Conservation (phyloP, 2,329 filamentous ascomycete species). For the Phoma sp. region DNA sequence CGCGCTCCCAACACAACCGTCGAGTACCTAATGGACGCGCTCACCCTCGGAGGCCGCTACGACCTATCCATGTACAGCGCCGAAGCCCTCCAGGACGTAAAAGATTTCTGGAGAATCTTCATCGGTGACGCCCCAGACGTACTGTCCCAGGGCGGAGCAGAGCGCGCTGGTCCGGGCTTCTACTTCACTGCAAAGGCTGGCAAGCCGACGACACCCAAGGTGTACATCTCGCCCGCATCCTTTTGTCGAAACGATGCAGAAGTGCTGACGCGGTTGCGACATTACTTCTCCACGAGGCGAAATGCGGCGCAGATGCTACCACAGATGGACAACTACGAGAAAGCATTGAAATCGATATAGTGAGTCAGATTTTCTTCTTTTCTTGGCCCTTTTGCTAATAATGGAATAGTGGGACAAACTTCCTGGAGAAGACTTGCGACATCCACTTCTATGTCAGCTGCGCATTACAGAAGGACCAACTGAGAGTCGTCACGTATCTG, state of each 20-base stretch:
- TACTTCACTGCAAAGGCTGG: conserved; percentile 20
- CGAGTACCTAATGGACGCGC: conserved; percentile 21
- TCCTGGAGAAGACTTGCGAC: conserved; percentile 6
- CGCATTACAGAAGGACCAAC: conserved; percentile 10
- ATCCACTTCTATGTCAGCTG: conserved; percentile 19
- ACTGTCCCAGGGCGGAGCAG: conserved; percentile 6
- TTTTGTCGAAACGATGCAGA: conserved; percentile 17
- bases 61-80: conserved; percentile 19
- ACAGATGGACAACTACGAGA: conserved; percentile 19
- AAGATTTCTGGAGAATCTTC: conserved; percentile 20
- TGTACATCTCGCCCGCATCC: conserved; percentile 16
- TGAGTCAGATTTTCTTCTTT: neutral
- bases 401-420: conserved; percentile 12
- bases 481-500: conserved; percentile 15
- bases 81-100: conserved; percentile 13
- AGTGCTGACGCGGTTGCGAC: conserved; percentile 10
- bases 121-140: conserved; percentile 12
- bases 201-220: conserved; percentile 16
- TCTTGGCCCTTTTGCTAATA: no score
- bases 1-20: conserved; percentile 15
- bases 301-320: conserved; percentile 12
- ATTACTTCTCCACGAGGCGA: conserved; percentile 11
- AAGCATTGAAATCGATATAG: conserved; percentile 11
- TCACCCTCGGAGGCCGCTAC: conserved; percentile 16
- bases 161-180: conserved; percentile 15